A percentile compares a stretch with the other conserved stretches of the same genome.
Evolutionary conservation across 2,329 filamentous ascomycete species (phyloP).

Genomic region (Elsinoe australis): DNA sequence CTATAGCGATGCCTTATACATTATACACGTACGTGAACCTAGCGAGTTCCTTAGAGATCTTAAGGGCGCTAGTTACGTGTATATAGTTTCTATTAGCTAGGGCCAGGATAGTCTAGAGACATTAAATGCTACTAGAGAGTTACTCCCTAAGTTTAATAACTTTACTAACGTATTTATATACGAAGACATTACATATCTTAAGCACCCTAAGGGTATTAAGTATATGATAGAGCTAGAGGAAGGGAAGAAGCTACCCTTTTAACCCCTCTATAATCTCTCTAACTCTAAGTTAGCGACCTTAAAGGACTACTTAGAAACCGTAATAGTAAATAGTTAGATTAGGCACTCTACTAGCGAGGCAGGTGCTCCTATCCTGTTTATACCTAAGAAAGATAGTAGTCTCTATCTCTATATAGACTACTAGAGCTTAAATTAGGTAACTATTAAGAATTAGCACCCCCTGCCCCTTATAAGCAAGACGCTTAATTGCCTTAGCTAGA

Average conservation of each 20-base stretch:
- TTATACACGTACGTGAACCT: too few relatives aligned
- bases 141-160: too few relatives aligned
- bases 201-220: background rate
- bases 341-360: constrained; percentile 10
- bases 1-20: too few relatives aligned
- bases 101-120: too few relatives aligned
- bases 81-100: too few relatives aligned
- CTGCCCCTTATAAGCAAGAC: constrained; percentile 26
- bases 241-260: background rate
- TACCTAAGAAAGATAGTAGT: constrained; percentile 20
- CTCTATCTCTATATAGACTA: constrained; percentile 29
- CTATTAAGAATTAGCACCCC: constrained; percentile 27
- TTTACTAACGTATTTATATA: too few relatives aligned
- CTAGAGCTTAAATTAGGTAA: constrained; percentile 28
- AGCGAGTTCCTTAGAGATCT: too few relatives aligned
- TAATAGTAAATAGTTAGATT: constrained; percentile 17
- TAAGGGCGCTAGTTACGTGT: too few relatives aligned
- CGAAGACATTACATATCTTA: background rate
- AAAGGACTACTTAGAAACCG: constrained; percentile 1
- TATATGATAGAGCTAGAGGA: background rate
- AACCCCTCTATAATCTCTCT: background rate
- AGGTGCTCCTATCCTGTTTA: constrained; percentile 20
- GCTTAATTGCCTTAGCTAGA: constrained; percentile 20
- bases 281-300: background rate
- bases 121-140: too few relatives aligned